Percentiles rank a stretch among this genome's conserved stretches.
Conservation (phyloP, 2,329 filamentous ascomycete species). For the Annulohypoxylon truncatum region DNA sequence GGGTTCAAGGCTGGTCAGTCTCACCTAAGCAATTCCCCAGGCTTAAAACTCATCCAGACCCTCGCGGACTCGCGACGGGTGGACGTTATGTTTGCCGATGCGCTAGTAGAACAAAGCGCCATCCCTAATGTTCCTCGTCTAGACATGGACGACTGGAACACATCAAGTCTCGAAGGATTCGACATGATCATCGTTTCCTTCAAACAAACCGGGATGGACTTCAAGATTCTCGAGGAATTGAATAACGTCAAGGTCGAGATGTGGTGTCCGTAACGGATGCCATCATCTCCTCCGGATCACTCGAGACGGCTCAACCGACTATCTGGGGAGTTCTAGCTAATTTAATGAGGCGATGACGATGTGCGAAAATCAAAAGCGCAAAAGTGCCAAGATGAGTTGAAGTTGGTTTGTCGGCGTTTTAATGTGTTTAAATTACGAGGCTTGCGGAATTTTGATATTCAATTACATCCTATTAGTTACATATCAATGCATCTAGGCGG, state of each 20-base stretch:
- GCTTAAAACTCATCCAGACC: conserved; percentile 56
- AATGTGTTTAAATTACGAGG: not conserved
- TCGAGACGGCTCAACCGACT: not conserved
- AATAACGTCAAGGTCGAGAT: conserved; percentile 53
- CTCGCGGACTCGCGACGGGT: conserved; percentile 53
- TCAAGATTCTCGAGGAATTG: conserved; percentile 52
- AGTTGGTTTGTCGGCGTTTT: not conserved
- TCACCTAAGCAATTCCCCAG: conserved; percentile 60
- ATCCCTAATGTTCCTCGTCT: conserved; percentile 56
- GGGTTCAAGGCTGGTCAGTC: conserved; percentile 64
- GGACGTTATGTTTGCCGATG: conserved; percentile 59
- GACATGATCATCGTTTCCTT: conserved; percentile 59
- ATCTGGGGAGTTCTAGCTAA: not conserved
- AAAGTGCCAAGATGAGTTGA: conserved; percentile 1
- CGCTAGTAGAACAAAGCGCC: conserved; percentile 56
- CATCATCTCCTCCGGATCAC: not conserved
- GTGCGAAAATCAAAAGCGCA: not conserved
- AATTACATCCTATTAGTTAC: not conserved
- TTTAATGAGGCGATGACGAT: conserved; percentile 1
- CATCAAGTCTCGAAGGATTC: conserved; percentile 53
- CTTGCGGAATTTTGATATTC: not conserved
- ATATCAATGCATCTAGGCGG: conserved; percentile 11
- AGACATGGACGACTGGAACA: conserved; percentile 54
- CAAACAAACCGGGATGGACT: conserved; percentile 57
- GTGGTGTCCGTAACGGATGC: conserved; percentile 50